Evolutionary conservation across 306 rosid genomes (phyloP).

Genomic region (Inga laurina): DNA sequence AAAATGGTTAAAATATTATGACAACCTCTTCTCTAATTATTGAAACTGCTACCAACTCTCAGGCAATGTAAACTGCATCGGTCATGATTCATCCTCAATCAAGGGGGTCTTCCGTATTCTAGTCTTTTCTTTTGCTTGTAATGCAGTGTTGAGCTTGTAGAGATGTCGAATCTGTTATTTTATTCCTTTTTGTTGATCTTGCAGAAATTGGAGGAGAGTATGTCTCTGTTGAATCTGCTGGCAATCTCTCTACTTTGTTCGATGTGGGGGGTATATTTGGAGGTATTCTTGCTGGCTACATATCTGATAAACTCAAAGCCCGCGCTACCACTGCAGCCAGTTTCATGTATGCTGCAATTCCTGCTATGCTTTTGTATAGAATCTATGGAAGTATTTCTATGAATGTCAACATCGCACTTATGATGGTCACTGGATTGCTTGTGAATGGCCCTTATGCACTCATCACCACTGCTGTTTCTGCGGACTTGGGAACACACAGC

Average conservation of each 20-base stretch:
- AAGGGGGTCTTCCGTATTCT: neutral
- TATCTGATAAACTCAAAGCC: constrained; percentile 85
- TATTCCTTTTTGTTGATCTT: constrained; percentile 28
- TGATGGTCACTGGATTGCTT: constrained; percentile 73
- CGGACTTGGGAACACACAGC: constrained; percentile 81
- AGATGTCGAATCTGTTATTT: neutral
- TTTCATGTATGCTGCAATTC: constrained; percentile 80
- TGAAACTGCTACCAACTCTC: neutral
- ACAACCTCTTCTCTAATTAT: neutral
- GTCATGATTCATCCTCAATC: neutral
- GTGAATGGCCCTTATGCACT: constrained; percentile 91
- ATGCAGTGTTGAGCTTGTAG: neutral
- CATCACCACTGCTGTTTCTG: constrained; percentile 90
- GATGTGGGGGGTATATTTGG: constrained; percentile 87
- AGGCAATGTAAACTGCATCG: constrained; percentile 5
- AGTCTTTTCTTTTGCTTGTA: constrained; percentile 10
- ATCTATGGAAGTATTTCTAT: constrained; percentile 59
- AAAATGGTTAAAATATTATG: neutral
- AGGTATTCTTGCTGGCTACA: constrained; percentile 80
- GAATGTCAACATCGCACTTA: constrained; percentile 62
- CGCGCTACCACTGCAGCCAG: constrained; percentile 77
- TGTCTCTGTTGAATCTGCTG: constrained; percentile 75
- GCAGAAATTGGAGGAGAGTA: constrained; percentile 81
- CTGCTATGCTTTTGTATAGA: constrained; percentile 63
- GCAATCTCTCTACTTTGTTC: constrained; percentile 80